Percentiles rank a stretch among this genome's conserved stretches.
Conservation (phyloP, 345 rosid genomes). For the Hibiscus mutabilis region DNA sequence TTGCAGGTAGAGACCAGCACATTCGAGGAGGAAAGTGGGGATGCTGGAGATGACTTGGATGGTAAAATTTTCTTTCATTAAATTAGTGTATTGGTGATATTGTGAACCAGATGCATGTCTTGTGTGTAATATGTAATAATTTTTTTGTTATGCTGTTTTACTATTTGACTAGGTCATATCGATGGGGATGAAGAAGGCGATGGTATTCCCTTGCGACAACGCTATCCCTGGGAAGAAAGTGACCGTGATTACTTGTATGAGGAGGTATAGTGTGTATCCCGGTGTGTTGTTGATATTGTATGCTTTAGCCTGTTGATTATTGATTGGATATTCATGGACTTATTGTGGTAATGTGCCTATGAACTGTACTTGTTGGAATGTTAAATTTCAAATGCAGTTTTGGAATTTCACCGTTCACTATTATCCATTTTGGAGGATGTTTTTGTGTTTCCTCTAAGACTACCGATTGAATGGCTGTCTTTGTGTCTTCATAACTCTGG, state of each 20-base stretch:
- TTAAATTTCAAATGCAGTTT: too few relatives aligned
- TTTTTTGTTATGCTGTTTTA: neutral
- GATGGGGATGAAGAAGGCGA: slow-evolving; percentile 60
- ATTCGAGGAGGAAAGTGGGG: slow-evolving; percentile 59
- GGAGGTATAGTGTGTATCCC: slow-evolving; percentile 41
- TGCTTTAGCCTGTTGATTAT: neutral
- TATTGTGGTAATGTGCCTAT: neutral
- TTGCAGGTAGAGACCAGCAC: slow-evolving; percentile 58
- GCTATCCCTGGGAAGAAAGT: slow-evolving; percentile 88
- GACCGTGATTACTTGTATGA: slow-evolving; percentile 85
- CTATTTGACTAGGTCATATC: slow-evolving; percentile 35
- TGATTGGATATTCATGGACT: neutral
- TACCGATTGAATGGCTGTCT: too few relatives aligned
- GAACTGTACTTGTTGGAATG: too few relatives aligned
- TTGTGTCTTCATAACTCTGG: too few relatives aligned
- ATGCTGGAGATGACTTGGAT: slow-evolving; percentile 55
- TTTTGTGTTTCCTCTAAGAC: neutral
- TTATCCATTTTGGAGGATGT: neutral
- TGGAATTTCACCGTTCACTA: too few relatives aligned
- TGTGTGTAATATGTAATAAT: neutral
- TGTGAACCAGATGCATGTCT: neutral
- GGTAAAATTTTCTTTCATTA: slow-evolving; percentile 32
- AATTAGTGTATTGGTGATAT: too few relatives aligned
- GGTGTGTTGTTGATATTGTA: neutral
- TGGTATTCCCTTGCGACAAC: slow-evolving; percentile 34